Conservation (phyloP, 768 basidiomycete species). For the Russula olivacea region DNA sequence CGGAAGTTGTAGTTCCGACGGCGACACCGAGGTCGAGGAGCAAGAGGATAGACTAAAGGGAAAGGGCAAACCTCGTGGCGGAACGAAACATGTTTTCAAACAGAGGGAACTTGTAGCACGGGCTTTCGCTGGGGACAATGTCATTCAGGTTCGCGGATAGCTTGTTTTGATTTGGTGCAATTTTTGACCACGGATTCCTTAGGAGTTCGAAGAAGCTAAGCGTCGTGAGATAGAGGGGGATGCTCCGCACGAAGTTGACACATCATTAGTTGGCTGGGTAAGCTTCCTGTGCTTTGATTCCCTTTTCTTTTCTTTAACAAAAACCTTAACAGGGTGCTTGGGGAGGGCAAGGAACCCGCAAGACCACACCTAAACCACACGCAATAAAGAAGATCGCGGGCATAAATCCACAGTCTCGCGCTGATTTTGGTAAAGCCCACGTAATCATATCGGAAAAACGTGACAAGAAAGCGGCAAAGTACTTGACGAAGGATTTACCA, state of each 20-base stretch:
- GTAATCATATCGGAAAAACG: constrained; percentile 95
- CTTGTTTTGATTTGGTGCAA: background rate
- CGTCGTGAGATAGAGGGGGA: constrained; percentile 76
- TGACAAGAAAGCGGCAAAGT: constrained; percentile 90
- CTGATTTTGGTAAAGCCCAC: constrained; percentile 78
- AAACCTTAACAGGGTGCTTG: constrained; percentile 66
- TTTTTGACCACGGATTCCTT: constrained; percentile 7
- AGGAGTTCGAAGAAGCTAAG: constrained; percentile 88
- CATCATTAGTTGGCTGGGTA: constrained; percentile 94
- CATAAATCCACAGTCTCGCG: constrained; percentile 68
- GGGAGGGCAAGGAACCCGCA: constrained; percentile 74
- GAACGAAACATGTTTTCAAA: constrained; percentile 59
- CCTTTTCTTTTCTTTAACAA: background rate
- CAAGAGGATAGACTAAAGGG: constrained; percentile 51
- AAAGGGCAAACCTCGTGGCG: constrained; percentile 37
- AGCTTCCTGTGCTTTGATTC: constrained; percentile 29
- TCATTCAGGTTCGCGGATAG: constrained; percentile 61
- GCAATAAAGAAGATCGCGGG: constrained; percentile 80
- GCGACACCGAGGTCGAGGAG: constrained; percentile 61
- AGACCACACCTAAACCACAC: constrained; percentile 55
- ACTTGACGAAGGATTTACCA: constrained; percentile 85
- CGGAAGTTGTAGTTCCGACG: constrained; percentile 42
- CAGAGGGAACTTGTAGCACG: constrained; percentile 90
- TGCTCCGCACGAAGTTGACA: constrained; percentile 83
- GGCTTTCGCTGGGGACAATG: constrained; percentile 97